Evolutionary conservation across 768 basidiomycete species (phyloP).

Genomic region (Epithele typhae): DNA sequence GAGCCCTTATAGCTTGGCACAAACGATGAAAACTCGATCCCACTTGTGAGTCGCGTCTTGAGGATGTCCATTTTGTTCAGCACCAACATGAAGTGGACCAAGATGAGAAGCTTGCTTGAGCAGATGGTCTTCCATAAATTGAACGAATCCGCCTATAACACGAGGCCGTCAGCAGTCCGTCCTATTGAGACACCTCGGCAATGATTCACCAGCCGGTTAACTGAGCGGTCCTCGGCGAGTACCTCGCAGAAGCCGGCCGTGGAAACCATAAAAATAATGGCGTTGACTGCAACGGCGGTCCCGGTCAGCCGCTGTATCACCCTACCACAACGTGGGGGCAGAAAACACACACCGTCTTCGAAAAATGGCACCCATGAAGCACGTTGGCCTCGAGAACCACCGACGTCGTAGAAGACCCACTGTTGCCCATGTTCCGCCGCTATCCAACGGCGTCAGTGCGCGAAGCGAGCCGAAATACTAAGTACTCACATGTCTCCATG

Average conservation of each 20-base stretch:
- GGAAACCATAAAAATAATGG: conserved; percentile 64
- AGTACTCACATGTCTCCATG: conserved; percentile 37
- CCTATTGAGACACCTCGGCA: neutral
- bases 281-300: conserved; percentile 42
- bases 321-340: too few species aligned
- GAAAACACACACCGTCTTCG: conserved; percentile 46
- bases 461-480: too few species aligned
- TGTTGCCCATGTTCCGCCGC: conserved; percentile 31
- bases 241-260: conserved; percentile 62
- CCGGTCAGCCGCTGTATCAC: neutral
- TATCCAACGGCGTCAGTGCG: neutral
- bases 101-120: conserved; percentile 49
- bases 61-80: conserved; percentile 63
- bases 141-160: conserved; percentile 47
- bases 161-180: neutral
- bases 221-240: conserved; percentile 51
- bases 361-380: conserved; percentile 69
- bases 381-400: conserved; percentile 53
- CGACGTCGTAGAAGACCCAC: conserved; percentile 68
- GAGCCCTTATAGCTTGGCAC: conserved; percentile 51
- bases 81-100: conserved; percentile 54
- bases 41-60: conserved; percentile 44
- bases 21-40: conserved; percentile 49
- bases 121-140: conserved; percentile 58
- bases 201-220: conserved; percentile 53